Evolutionary conservation across 768 basidiomycete species (phyloP).

Genomic region (Rubroboletus satanas): DNA sequence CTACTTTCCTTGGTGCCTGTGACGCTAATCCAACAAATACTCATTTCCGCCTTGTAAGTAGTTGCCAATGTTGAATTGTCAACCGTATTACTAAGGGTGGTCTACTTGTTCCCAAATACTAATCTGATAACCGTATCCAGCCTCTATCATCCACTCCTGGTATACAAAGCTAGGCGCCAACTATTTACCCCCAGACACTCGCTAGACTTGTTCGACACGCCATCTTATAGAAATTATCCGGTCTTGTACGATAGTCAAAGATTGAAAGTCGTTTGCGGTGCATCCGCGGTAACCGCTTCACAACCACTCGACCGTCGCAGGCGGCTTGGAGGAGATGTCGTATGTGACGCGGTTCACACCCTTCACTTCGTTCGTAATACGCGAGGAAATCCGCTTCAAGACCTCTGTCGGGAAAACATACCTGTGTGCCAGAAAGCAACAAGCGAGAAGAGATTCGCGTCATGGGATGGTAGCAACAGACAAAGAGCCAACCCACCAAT

Average conservation of each 20-base stretch:
- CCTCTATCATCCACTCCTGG: not conserved
- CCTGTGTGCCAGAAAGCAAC: constrained; percentile 40
- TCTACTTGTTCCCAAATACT: not conserved
- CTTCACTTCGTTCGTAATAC: constrained; percentile 95
- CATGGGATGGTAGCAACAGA: not conserved
- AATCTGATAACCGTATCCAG: not conserved
- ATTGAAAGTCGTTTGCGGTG: not conserved
- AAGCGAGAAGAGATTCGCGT: constrained; percentile 17
- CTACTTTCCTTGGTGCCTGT: not conserved
- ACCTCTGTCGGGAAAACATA: constrained; percentile 94
- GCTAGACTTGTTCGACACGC: not conserved
- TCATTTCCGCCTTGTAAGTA: not conserved
- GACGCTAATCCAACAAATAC: not conserved
- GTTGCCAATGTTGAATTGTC: not conserved
- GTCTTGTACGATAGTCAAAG: not conserved
- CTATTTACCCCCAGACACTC: not conserved
- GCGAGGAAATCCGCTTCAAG: constrained; percentile 84
- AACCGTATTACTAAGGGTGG: no score
- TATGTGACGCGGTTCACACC: constrained; percentile 97
- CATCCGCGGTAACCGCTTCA: constrained; percentile 12
- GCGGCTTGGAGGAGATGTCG: constrained; percentile 97
- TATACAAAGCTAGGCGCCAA: not conserved
- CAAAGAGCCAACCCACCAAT: constrained; percentile 60
- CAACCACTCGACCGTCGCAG: constrained; percentile 59
- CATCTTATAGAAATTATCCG: not conserved